A percentile compares a stretch with the other conserved stretches of the same genome.
phyloP scores from a whole-genome alignment of 176 grass and related monocot species.

The Bonia amplexicaulis region DNA sequence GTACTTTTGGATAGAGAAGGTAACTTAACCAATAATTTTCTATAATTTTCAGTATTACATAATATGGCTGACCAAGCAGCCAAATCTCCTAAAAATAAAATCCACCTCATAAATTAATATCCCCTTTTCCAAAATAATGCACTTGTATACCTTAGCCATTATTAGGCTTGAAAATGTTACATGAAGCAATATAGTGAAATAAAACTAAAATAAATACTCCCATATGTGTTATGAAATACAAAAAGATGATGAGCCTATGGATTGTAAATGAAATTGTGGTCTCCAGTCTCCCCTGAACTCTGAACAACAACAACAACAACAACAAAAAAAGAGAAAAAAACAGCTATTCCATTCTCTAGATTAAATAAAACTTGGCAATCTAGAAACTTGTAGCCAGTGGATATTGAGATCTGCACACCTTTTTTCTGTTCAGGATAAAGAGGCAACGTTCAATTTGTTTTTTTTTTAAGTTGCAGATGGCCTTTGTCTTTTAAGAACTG shows the following conservation, averaged over 20 bases:
- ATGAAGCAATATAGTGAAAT: not conserved
- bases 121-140: not conserved
- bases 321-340: not conserved
- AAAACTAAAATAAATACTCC: not conserved
- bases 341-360: not conserved
- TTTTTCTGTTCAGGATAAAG: not conserved
- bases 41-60: not conserved
- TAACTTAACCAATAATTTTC: not conserved
- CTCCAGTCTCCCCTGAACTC: not conserved
- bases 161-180: not conserved
- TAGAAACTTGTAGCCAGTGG: not conserved
- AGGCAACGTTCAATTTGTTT: not conserved
- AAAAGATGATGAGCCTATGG: not conserved
- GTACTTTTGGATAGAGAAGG: not conserved
- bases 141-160: not conserved
- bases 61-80: not conserved
- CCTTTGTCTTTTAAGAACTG: not conserved
- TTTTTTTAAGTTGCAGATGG: not conserved
- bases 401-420: not conserved
- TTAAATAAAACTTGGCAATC: not conserved
- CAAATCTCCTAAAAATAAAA: slow-evolving; percentile 2
- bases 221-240: not conserved
- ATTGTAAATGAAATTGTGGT: not conserved
- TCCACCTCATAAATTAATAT: not conserved
- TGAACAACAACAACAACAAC: not conserved